Conservation (phyloP, 2,329 filamentous ascomycete species). For the Myriangium duriaei region DNA sequence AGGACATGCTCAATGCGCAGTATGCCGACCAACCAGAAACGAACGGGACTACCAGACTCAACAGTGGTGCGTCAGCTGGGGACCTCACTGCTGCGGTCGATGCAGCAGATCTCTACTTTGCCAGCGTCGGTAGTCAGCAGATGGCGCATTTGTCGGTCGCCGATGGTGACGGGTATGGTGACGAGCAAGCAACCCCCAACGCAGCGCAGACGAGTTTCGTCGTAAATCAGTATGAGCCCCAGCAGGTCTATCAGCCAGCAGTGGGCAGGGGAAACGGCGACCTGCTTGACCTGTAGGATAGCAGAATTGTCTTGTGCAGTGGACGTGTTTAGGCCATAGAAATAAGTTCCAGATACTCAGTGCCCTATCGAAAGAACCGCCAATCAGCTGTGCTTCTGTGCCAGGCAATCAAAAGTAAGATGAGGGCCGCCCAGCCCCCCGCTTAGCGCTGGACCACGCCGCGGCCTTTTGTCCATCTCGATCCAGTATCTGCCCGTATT, state of each 20-base stretch:
- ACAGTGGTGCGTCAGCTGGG: constrained; percentile 19
- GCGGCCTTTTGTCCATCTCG: no score
- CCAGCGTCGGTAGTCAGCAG: constrained; percentile 58
- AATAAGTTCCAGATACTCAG: no score
- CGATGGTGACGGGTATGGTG: constrained; percentile 38
- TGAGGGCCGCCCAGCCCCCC: no score
- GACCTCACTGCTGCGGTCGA: constrained; percentile 60
- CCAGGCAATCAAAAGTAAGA: no score
- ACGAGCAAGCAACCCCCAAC: constrained; percentile 14
- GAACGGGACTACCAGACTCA: constrained; percentile 13
- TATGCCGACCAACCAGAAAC: constrained; percentile 6
- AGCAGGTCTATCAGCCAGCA: constrained; percentile 65
- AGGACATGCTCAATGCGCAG: constrained; percentile 30
- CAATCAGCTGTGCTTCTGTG: no score
- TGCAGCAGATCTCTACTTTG: constrained; percentile 84
- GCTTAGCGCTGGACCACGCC: no score
- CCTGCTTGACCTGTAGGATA: constrained; percentile 22
- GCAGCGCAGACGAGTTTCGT: constrained; percentile 44
- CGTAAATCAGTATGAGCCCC: constrained; percentile 69
- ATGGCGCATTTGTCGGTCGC: constrained; percentile 59
- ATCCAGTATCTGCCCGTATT: no score
- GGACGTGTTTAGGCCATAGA: no score
- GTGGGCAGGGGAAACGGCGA: constrained; percentile 31
- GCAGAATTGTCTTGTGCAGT: no score
- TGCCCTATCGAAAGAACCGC: no score